Percentiles rank a stretch among this genome's conserved stretches.
These are phyloP conservation scores for Apiospora arundinis DNA, from an alignment of 2,329 filamentous ascomycete species.

Conservation along the genomic window DNA sequence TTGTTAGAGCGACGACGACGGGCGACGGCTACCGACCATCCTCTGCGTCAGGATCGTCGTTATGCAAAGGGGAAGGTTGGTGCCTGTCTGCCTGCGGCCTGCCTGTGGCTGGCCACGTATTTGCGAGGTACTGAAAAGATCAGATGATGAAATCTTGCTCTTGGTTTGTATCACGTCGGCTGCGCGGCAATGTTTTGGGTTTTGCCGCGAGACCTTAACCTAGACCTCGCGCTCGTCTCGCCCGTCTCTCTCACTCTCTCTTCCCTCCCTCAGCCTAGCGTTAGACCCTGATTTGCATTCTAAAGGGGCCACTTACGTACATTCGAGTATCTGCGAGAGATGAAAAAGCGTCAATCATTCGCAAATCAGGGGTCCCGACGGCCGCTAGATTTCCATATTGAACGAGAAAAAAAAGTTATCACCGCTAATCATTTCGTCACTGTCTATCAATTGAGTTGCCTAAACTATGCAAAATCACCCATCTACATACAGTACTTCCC, in stretches of 20 bases:
- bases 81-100: neutral
- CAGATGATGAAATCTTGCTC: neutral
- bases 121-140: neutral
- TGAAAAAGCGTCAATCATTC: neutral
- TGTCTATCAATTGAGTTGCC: conserved; percentile 7
- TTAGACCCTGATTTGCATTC: neutral
- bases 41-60: conserved; percentile 3
- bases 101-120: neutral
- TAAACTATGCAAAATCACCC: neutral
- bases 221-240: neutral
- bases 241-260: neutral
- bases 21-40: neutral
- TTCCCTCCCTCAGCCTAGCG: neutral
- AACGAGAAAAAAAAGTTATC: neutral
- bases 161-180: neutral
- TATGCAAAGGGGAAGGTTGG: neutral
- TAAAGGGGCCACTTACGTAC: neutral
- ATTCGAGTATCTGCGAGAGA: neutral
- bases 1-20: neutral
- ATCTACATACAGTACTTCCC: too few relatives aligned
- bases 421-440: neutral
- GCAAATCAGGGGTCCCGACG: neutral
- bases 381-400: neutral
- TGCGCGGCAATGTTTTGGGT: conserved; percentile 10
- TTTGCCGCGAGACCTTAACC: conserved; percentile 18